phyloP scores from a whole-genome alignment of 2,329 filamentous ascomycete species.

The Penicillium capsulatum region DNA sequence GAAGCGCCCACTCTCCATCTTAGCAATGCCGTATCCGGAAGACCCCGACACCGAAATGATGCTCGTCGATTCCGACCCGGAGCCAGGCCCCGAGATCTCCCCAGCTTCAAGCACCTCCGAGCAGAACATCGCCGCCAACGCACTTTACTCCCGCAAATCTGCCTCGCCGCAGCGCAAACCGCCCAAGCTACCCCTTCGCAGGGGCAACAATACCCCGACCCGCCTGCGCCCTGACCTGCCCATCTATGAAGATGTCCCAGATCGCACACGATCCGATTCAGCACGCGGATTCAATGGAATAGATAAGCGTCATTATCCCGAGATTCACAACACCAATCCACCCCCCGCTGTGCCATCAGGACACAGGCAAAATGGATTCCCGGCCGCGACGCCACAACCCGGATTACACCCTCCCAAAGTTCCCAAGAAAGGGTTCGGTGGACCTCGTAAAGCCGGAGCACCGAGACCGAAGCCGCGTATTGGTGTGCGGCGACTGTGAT shows the following conservation, averaged over 20 bases:
- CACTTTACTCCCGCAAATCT: conserved; percentile 11
- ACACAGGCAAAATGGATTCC: no score
- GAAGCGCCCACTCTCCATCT: conserved; percentile 44
- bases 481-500: conserved; percentile 34
- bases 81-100: conserved; percentile 14
- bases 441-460: conserved; percentile 22
- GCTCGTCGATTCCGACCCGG: conserved; percentile 27
- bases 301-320: conserved; percentile 28
- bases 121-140: conserved; percentile 41
- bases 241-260: conserved; percentile 33
- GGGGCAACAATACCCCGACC: conserved; percentile 22
- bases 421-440: conserved; percentile 18
- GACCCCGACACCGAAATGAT: conserved; percentile 34
- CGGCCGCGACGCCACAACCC: no score
- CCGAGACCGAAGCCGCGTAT: conserved; percentile 34
- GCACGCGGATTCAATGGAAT: conserved; percentile 16
- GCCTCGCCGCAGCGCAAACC: conserved; percentile 33
- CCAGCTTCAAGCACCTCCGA: conserved; percentile 34
- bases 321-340: no score
- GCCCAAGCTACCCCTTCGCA: conserved; percentile 30
- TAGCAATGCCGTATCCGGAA: conserved; percentile 30
- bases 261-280: conserved; percentile 11
- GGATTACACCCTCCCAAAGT: conserved; percentile 10
- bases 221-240: conserved; percentile 27
- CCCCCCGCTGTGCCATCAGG: no score